phyloP scores from a whole-genome alignment of 495 filamentous ascomycete genomes.

The Xylaria intraflava region DNA sequence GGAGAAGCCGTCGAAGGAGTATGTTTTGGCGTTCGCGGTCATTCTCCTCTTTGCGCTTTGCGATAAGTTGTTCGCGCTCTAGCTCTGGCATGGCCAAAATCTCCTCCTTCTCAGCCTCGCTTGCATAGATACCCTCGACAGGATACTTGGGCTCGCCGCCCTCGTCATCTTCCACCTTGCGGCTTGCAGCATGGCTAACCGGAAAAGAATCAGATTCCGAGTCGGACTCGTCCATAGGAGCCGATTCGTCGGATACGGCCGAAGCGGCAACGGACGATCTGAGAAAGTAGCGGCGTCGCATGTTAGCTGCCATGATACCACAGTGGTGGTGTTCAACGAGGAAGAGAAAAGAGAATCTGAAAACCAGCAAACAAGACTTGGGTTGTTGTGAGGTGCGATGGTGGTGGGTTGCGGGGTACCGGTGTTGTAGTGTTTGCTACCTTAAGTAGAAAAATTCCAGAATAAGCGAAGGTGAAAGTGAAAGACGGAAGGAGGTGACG shows the following conservation, averaged over 20 bases:
- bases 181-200: constrained; percentile 18
- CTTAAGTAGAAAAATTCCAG: too few relatives aligned
- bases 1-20: constrained; percentile 65
- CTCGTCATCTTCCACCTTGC: constrained; percentile 53
- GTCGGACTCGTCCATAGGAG: constrained; percentile 85
- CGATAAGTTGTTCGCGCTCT: constrained; percentile 81
- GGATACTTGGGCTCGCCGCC: constrained; percentile 60
- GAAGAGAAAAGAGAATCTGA: background rate
- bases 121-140: constrained; percentile 79
- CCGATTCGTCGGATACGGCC: constrained; percentile 69
- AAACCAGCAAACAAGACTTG: background rate
- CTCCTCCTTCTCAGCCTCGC: constrained; percentile 67
- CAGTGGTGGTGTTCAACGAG: background rate
- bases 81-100: constrained; percentile 88
- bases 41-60: constrained; percentile 75
- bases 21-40: constrained; percentile 75
- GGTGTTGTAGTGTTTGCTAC: too few relatives aligned
- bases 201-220: constrained; percentile 59
- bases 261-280: constrained; percentile 41
- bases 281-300: background rate
- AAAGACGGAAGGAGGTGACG: too few relatives aligned
- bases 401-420: background rate
- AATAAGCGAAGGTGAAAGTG: too few relatives aligned
- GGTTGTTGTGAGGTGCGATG: background rate
- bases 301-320: constrained; percentile 2